Percentiles rank a stretch among this genome's conserved stretches.
Evolutionary conservation across 768 basidiomycete genomes (phyloP).

Genomic region (Russula sp.): DNA sequence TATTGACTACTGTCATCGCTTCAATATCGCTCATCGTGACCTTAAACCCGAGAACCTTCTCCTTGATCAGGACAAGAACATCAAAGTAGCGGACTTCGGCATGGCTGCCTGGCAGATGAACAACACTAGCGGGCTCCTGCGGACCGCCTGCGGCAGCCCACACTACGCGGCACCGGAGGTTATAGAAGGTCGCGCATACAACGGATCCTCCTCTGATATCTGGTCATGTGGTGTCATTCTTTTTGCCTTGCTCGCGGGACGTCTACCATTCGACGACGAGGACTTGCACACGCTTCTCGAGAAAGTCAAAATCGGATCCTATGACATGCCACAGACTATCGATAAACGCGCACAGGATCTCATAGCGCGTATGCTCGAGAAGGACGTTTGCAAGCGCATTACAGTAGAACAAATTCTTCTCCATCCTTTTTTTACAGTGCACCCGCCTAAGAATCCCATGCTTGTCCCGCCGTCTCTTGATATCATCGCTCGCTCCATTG

Average conservation of each 20-base stretch:
- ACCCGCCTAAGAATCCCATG: constrained; percentile 38
- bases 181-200: constrained; percentile 72
- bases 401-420: constrained; percentile 71
- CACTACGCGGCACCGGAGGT: constrained; percentile 96
- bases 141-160: constrained; percentile 88
- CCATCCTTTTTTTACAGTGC: constrained; percentile 72
- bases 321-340: constrained; percentile 66
- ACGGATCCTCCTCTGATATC: constrained; percentile 84
- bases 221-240: constrained; percentile 97
- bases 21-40: constrained; percentile 91
- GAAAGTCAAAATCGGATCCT: constrained; percentile 69
- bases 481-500: constrained; percentile 63
- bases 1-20: constrained; percentile 88
- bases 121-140: constrained; percentile 48
- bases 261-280: constrained; percentile 91
- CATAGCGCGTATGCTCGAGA: constrained; percentile 72
- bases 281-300: constrained; percentile 69
- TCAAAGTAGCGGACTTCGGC: constrained; percentile 97
- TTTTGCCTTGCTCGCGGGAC: constrained; percentile 78
- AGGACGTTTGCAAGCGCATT: constrained; percentile 66
- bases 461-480: constrained; percentile 52
- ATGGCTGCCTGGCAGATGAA: constrained; percentile 88
- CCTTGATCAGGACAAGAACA: constrained; percentile 71
- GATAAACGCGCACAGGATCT: constrained; percentile 67
- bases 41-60: constrained; percentile 89